These are phyloP conservation scores for Aspergillus brunneoviolaceus DNA, from an alignment of 2,329 filamentous ascomycete genomes.

Conservation along the genomic window DNA sequence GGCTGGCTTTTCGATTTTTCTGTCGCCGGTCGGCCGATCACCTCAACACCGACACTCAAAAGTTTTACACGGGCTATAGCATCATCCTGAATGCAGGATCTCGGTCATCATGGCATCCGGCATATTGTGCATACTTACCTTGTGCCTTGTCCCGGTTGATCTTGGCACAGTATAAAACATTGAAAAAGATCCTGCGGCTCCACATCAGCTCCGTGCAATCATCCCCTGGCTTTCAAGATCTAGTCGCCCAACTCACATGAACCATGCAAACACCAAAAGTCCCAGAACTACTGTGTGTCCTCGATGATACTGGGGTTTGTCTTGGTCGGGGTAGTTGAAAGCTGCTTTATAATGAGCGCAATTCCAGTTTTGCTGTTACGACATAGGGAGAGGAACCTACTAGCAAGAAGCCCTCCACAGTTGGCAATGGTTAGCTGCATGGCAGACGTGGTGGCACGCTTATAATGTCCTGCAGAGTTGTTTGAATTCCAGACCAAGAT, in stretches of 20 bases:
- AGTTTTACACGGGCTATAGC: conserved; percentile 39
- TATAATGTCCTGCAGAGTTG: conserved; percentile 69
- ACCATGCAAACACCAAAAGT: conserved; percentile 62
- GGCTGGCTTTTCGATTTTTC: neutral
- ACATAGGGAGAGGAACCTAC: conserved; percentile 31
- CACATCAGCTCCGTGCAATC: conserved; percentile 18
- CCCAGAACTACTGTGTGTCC: conserved; percentile 63
- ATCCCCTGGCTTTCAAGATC: neutral
- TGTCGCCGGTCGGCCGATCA: neutral
- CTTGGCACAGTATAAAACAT: conserved; percentile 63
- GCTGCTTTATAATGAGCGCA: conserved; percentile 10
- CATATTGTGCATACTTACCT: conserved; percentile 60
- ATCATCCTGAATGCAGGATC: conserved; percentile 64
- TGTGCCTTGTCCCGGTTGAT: conserved; percentile 62
- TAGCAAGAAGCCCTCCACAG: conserved; percentile 65
- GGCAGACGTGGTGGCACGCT: conserved; percentile 65
- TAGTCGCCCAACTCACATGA: conserved; percentile 52
- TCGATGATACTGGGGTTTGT: conserved; percentile 59
- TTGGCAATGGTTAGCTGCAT: conserved; percentile 67
- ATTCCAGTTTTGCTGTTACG: neutral
- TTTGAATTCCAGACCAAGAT: conserved; percentile 67
- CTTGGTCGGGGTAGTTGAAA: conserved; percentile 59
- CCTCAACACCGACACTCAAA: neutral
- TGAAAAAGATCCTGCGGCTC: conserved; percentile 53
- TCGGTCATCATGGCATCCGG: conserved; percentile 61